A percentile compares a stretch with the other conserved stretches of the same genome.
Conservation (phyloP, 2,329 filamentous ascomycete species). For the Bisporella sp. region DNA sequence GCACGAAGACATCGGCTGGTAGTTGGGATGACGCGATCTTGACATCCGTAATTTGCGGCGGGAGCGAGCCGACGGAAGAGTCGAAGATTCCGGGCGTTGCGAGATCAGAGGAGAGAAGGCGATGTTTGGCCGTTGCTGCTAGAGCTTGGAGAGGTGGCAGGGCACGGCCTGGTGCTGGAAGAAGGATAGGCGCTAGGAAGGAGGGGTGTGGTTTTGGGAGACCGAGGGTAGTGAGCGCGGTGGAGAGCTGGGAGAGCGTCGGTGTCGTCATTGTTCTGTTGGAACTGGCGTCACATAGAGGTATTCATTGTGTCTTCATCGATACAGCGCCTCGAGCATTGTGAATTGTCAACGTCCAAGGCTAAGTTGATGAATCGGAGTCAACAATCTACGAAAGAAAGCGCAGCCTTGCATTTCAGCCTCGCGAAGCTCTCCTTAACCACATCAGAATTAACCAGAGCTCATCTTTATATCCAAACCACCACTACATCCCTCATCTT, state of each 20-base stretch:
- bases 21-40: conserved; percentile 50
- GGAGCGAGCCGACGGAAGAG: conserved; percentile 41
- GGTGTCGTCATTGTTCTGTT: conserved; percentile 5
- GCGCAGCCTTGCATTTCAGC: too few species aligned
- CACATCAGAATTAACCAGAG: too few species aligned
- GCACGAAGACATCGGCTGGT: conserved; percentile 59
- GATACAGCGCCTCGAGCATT: too few species aligned
- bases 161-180: conserved; percentile 3
- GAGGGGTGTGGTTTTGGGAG: conserved; percentile 13
- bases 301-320: too few species aligned
- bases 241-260: conserved; percentile 14
- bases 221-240: conserved; percentile 11
- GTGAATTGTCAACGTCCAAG: too few species aligned
- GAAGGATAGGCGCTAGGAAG: conserved; percentile 20
- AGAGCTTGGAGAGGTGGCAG: conserved; percentile 41
- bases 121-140: conserved; percentile 68
- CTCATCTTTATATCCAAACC: too few species aligned
- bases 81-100: conserved; percentile 49
- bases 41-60: conserved; percentile 47
- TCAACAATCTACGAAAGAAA: too few species aligned
- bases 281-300: too few species aligned
- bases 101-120: conserved; percentile 73
- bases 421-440: too few species aligned
- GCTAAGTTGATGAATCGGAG: too few species aligned
- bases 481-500: too few species aligned